These are phyloP conservation scores for Claviceps paspali DNA, from an alignment of 2,329 filamentous ascomycete species.

Conservation along the genomic window DNA sequence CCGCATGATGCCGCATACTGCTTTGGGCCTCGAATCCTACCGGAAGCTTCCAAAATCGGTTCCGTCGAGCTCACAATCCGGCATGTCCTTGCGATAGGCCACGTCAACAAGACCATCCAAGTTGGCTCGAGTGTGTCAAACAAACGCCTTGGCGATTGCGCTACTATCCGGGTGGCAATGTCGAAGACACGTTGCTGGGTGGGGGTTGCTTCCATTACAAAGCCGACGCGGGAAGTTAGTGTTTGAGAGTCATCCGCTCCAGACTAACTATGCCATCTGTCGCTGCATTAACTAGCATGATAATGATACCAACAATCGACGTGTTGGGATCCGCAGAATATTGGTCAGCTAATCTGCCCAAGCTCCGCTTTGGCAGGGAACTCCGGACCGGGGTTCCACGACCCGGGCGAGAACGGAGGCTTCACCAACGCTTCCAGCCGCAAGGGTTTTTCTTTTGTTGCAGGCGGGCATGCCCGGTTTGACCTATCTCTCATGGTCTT, in stretches of 20 bases:
- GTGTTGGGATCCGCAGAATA: slow-evolving; percentile 1
- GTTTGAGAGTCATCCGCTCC: too few species aligned
- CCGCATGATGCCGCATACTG: not conserved
- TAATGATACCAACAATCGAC: not conserved
- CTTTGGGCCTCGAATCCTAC: not conserved
- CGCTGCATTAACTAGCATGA: too few species aligned
- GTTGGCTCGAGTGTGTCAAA: not conserved
- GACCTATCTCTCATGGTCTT: too few species aligned
- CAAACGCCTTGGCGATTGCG: too few species aligned
- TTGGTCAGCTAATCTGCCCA: not conserved
- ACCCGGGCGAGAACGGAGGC: not conserved
- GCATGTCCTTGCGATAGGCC: not conserved
- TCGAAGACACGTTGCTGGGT: too few species aligned
- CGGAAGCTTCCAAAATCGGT: not conserved
- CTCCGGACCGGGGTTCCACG: not conserved
- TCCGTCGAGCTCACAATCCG: not conserved
- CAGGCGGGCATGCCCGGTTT: too few species aligned
- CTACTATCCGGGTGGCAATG: too few species aligned
- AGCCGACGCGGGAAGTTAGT: too few species aligned
- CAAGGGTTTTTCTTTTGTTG: too few species aligned
- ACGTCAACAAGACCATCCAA: too few species aligned
- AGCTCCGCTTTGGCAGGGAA: not conserved
- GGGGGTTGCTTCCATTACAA: too few species aligned
- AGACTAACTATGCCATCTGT: too few species aligned
- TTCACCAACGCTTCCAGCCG: not conserved